phyloP scores from a whole-genome alignment of 805 yeast species.

The Scheffersomyces amazonensis region DNA sequence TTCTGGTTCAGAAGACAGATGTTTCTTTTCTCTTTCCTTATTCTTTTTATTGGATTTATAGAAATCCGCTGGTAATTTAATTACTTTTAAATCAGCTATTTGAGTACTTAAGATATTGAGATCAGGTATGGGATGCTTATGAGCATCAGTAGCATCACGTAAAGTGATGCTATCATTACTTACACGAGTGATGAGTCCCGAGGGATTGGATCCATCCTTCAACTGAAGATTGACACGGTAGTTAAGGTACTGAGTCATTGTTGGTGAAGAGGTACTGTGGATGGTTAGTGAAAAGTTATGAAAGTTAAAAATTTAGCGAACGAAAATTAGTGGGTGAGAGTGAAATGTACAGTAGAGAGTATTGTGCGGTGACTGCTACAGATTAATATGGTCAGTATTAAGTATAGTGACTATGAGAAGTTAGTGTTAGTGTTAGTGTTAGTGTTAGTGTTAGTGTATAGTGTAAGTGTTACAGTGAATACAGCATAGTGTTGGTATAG shows the following conservation, averaged over 20 bases:
- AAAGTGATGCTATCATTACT: slow-evolving; percentile 25
- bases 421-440: no score
- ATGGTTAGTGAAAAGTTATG: neutral
- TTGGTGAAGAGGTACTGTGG: no score
- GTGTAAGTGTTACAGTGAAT: no score
- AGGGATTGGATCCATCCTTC: slow-evolving; percentile 34
- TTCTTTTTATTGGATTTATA: slow-evolving; percentile 12
- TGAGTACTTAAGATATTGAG: slow-evolving; percentile 28
- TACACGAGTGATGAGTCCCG: slow-evolving; percentile 34
- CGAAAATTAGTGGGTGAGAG: neutral
- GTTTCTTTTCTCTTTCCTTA: slow-evolving; percentile 13
- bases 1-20: neutral
- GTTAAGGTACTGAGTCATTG: slow-evolving; percentile 40
- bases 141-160: slow-evolving; percentile 12
- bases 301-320: neutral
- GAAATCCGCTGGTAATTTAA: slow-evolving; percentile 46
- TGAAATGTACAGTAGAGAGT: neutral
- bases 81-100: slow-evolving; percentile 55
- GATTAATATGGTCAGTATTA: neutral
- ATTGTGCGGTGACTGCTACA: neutral
- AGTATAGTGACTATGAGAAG: neutral
- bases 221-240: slow-evolving; percentile 37
- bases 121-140: slow-evolving; percentile 10
- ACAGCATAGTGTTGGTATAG: no score
- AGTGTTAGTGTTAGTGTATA: no score